Conservation (phyloP, 352 stramenopile species). For the Pythium aristosporum region DNA sequence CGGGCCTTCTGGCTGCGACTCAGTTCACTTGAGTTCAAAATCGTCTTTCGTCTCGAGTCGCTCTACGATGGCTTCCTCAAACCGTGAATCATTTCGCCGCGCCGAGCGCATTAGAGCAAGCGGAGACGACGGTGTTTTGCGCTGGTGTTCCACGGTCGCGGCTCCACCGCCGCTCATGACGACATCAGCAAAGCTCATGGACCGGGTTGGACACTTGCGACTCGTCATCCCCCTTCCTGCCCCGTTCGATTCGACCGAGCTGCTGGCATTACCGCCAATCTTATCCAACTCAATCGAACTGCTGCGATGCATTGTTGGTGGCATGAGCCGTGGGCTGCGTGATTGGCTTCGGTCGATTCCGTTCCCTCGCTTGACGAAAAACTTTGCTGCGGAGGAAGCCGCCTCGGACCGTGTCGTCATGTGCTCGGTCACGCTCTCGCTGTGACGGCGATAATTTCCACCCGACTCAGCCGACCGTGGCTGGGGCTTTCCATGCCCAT, state of each 20-base stretch:
- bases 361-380: constrained; percentile 38
- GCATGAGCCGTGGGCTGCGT: constrained; percentile 45
- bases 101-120: constrained; percentile 41
- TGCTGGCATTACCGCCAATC: constrained; percentile 1
- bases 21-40: constrained; percentile 55
- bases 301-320: constrained; percentile 30
- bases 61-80: constrained; percentile 67
- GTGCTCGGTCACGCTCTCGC: constrained; percentile 65
- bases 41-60: constrained; percentile 71
- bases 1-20: constrained; percentile 18
- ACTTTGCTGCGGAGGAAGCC: constrained; percentile 43
- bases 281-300: constrained; percentile 30
- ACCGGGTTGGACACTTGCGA: constrained; percentile 69
- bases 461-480: constrained; percentile 17
- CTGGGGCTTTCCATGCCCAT: constrained; percentile 25
- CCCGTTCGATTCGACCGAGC: constrained; percentile 1
- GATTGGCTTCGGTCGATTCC: constrained; percentile 25
- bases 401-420: constrained; percentile 57
- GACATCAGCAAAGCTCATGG: constrained; percentile 85
- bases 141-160: constrained; percentile 25
- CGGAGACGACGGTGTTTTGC: constrained; percentile 44
- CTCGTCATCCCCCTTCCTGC: constrained; percentile 18
- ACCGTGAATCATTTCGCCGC: constrained; percentile 47
- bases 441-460: constrained; percentile 49
- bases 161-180: constrained; percentile 55